Evolutionary conservation across 2,329 filamentous ascomycete genomes (phyloP), one percentile per base, ranked within the genome.

Genomic region (Sarocladiaceae sp.): DNA sequence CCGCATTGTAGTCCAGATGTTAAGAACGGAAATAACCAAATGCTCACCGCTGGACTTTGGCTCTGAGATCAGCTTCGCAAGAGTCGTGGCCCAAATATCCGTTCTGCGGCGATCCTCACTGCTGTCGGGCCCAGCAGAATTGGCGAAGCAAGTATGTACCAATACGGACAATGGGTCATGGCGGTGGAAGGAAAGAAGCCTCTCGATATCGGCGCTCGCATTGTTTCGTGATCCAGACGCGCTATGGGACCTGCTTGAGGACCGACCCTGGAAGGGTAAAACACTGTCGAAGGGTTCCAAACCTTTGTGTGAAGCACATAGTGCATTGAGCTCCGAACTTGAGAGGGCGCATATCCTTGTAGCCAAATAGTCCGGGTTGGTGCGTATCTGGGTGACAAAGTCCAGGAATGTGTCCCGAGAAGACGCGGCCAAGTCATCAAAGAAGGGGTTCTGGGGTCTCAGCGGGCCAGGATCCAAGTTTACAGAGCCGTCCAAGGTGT

Each of bases 81-180:
- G 91, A 29, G 88, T 84, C 12, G 87, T 88, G 25, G 94, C 90
- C 94, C 93, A 97, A 35, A 92, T 83, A 57, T 93, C 86, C 40
- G 90, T 87, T 59, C 90, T 82, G 62, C 88, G 79, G 57, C 82
- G 79, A 66, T 94, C 88, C 70, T 96, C 92, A 36, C 83, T 80
- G 59, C 88, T 90, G 68, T 92, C 86, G 47, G 88, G 87, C 25
- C 88, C 88, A 55, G 88, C 82, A 17, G 89, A 92, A 64, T 91
- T 90, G 68, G 90, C 89, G 76, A 95, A 96, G 66, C 90, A 87
- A 59, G 90, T 93, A 71, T 94, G 88, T 56, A 96, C 82, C 58
- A 97, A 79, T 53, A 88, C 86, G 56, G 90, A 91, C 48, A 97
- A 75, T 10, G 91, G 87, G 66, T 96, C 90, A 64, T 92, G 88